Percentiles rank a stretch among this genome's conserved stretches.
phyloP scores from a whole-genome alignment of 805 yeast species.

The Candida namnaoensis region DNA sequence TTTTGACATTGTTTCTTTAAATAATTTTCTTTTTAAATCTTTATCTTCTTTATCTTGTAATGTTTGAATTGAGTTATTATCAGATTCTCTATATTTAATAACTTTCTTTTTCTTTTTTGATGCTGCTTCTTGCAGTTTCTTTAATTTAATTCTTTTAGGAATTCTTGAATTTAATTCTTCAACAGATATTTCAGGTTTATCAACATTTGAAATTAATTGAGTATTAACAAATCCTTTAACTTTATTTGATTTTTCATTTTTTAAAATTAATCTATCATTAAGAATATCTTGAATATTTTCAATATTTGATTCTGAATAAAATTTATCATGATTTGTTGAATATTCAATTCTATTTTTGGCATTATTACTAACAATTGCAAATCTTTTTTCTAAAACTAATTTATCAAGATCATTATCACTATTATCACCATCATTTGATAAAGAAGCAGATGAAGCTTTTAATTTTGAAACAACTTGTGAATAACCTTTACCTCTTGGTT shows the following conservation, averaged over 20 bases:
- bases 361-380: too few relatives aligned
- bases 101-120: not conserved
- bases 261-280: constrained; percentile 9
- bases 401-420: not conserved
- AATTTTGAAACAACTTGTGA: constrained; percentile 7
- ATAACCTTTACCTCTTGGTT: constrained; percentile 13
- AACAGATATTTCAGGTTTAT: not conserved
- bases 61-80: too few relatives aligned
- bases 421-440: too few relatives aligned
- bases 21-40: too few relatives aligned
- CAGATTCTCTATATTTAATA: not conserved
- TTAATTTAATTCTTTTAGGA: not conserved
- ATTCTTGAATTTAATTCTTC: not conserved
- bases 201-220: constrained; percentile 4
- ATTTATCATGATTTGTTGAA: constrained; percentile 1
- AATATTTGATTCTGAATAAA: constrained; percentile 1
- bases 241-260: constrained; percentile 7
- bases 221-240: too few relatives aligned
- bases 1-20: too few relatives aligned
- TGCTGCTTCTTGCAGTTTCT: not conserved
- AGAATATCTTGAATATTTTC: constrained; percentile 9
- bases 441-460: not conserved
- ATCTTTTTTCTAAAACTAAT: too few relatives aligned
- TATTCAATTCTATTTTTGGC: too few relatives aligned
- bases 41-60: too few relatives aligned